Base-by-base conservation (phyloP, 495 filamentous ascomycete genomes). In the Xylaria acuta region DNA sequence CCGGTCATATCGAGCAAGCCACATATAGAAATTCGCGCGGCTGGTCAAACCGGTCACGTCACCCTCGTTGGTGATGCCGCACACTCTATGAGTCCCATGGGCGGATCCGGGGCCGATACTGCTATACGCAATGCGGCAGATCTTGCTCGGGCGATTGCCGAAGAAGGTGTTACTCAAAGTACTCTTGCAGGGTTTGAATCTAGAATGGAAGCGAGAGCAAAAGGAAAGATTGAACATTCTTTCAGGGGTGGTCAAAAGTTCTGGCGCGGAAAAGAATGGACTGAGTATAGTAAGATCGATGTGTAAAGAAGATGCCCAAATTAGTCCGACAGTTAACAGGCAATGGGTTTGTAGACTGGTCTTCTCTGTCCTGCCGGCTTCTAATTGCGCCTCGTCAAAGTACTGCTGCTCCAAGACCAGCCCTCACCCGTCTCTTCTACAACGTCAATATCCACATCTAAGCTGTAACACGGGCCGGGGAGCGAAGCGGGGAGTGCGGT, bases 1-100 rank as follows among this genome's bases (percentile, higher is more conserved):
- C 77, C 79, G 2, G 72, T 85, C 38, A 40, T 81, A 41, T 86
- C 84, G 8, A 84, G 80, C 8, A 74, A 72, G 60, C 82, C 80
- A n/a, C 75, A 83, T 27, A 75, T 85, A 22, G 76, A 71, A 47
- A 20, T 76, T 18, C 64, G 51, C 9, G 73, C 72, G 32, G 36
- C 71, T 62, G 68, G 70, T 11, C 67, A 67, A 40, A 66, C 73
- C 34, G 72, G 73, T 20, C 54, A 30, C 20, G 74, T 80, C 5
- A 79, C 77, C 1, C 66, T 80, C 16, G 54, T 78, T 38, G 78
- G 77, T 3, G 78, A 80, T 71, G 77, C 77, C 64, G 71, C 75
- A 54, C 69, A 80, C 49, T 41, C 70, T 4, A 75, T 75, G 76
- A 75, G 73, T 34, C 78, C 79, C 0, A 77, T 78, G 67, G 79